Evolutionary conservation across 2,329 filamentous ascomycete genomes (phyloP).

Genomic region (Nigrospora oryzae): DNA sequence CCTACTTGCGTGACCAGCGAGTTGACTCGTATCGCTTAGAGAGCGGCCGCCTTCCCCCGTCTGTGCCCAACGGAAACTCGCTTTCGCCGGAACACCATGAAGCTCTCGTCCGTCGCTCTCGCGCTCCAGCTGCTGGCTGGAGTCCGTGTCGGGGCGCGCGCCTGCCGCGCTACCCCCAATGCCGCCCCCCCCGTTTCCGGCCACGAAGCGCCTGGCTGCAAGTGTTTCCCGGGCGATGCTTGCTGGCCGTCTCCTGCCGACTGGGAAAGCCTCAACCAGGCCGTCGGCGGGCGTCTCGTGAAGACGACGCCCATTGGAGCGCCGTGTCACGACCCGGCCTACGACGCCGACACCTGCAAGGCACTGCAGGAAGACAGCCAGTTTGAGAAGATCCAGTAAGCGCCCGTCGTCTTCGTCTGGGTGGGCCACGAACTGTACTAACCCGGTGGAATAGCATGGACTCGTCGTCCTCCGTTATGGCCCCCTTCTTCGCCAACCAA

Average conservation of each 20-base stretch:
- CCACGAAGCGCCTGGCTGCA: neutral
- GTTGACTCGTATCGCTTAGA: no score
- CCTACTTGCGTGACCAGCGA: no score
- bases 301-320: conserved; percentile 12
- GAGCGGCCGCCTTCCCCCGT: no score
- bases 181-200: neutral
- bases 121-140: neutral
- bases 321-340: conserved; percentile 10
- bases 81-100: no score
- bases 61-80: no score
- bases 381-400: conserved; percentile 6
- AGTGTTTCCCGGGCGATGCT: conserved; percentile 1
- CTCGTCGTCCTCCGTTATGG: conserved; percentile 6
- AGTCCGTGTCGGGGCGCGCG: neutral
- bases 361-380: conserved; percentile 4
- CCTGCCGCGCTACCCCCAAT: neutral
- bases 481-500: conserved; percentile 6
- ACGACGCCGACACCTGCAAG: conserved; percentile 9
- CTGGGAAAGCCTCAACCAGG: conserved; percentile 3
- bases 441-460: conserved; percentile 1
- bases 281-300: conserved; percentile 12
- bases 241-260: conserved; percentile 1
- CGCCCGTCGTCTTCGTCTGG: neutral
- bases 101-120: neutral
- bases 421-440: no score